Conservation (phyloP, 441 rosid species). For the Sinapis alba region DNA sequence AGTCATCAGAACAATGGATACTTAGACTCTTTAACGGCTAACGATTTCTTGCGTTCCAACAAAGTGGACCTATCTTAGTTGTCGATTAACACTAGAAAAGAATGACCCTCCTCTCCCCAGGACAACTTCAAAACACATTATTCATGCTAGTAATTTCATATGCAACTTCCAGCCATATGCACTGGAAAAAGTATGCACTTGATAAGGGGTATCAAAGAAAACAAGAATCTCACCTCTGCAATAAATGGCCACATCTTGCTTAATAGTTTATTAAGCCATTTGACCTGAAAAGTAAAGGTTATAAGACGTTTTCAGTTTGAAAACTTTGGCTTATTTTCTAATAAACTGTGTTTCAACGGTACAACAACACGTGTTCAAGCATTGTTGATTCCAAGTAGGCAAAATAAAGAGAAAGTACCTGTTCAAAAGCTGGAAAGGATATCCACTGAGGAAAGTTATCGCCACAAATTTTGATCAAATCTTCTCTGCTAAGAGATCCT, state of each 20-base stretch:
- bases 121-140: background rate
- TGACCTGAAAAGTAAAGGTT: constrained; percentile 55
- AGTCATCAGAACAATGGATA: constrained; percentile 17
- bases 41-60: constrained; percentile 8
- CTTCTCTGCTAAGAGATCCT: constrained; percentile 83
- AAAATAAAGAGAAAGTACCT: constrained; percentile 52
- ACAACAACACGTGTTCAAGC: background rate
- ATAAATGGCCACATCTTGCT: constrained; percentile 93
- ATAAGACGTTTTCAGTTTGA: background rate
- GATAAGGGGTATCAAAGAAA: background rate
- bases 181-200: background rate
- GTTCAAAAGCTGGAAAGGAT: constrained; percentile 94
- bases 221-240: constrained; percentile 67
- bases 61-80: background rate
- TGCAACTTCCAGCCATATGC: background rate
- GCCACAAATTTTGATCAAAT: constrained; percentile 92
- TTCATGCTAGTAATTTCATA: background rate
- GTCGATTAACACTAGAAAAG: background rate
- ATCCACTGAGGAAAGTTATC: constrained; percentile 97
- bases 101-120: background rate
- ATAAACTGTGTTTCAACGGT: background rate
- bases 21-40: background rate
- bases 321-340: background rate
- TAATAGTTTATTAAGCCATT: constrained; percentile 95
- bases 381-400: background rate